phyloP scores from a whole-genome alignment of 106 monocot species.

The Amphibolis antarctica region DNA sequence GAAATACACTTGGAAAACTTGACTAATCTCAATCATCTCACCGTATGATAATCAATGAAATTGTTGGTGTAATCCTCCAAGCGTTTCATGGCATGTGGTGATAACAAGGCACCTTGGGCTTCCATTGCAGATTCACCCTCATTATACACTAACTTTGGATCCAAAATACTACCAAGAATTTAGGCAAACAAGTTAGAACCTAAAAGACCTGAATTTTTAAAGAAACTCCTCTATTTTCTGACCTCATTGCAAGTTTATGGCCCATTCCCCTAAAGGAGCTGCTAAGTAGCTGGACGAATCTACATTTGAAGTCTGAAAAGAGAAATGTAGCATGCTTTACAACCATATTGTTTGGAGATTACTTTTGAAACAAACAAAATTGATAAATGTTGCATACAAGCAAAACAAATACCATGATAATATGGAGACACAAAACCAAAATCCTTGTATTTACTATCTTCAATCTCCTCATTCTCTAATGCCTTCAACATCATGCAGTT shows the following conservation, averaged over 20 bases:
- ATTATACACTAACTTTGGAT: constrained; percentile 56
- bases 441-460: constrained; percentile 27
- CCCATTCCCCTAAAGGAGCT: constrained; percentile 46
- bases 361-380: too few relatives aligned
- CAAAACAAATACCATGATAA: constrained; percentile 53
- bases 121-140: constrained; percentile 12
- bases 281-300: constrained; percentile 63
- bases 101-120: constrained; percentile 24
- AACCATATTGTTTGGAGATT: too few relatives aligned
- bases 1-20: neutral
- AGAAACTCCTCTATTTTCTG: neutral
- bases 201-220: neutral
- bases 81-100: constrained; percentile 83
- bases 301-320: constrained; percentile 60
- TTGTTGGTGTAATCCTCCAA: constrained; percentile 64
- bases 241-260: constrained; percentile 93
- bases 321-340: neutral
- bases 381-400: neutral
- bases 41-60: constrained; percentile 65
- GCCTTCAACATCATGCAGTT: constrained; percentile 86
- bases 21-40: constrained; percentile 15
- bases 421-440: constrained; percentile 75
- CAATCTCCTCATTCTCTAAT: constrained; percentile 66
- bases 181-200: neutral
- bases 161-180: constrained; percentile 43